phyloP scores from a whole-genome alignment of 208 protist species.

The Trypanosomatidae sp. region DNA sequence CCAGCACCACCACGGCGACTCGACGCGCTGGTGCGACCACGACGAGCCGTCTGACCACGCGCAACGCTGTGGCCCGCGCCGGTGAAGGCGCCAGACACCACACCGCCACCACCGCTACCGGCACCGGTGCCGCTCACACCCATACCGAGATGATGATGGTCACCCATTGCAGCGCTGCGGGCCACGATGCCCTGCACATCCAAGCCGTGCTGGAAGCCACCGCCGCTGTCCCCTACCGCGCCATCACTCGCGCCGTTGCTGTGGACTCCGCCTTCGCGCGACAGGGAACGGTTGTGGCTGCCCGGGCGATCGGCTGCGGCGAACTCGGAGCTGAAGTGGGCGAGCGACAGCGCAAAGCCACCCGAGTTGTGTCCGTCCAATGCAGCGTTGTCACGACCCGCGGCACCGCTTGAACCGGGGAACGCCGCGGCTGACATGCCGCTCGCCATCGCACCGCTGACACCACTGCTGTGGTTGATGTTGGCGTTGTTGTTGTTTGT shows the following conservation, averaged over 20 bases:
- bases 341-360: conserved; percentile 23
- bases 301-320: no score
- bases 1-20: background rate
- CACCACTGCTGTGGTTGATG: no score
- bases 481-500: no score
- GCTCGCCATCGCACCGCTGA: no score
- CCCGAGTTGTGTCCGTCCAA: conserved; percentile 1
- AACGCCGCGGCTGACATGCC: background rate
- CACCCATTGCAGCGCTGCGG: conserved; percentile 5
- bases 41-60: no score
- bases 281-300: no score
- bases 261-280: no score
- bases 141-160: no score
- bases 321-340: conserved; percentile 27
- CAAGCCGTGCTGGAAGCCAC: conserved; percentile 5
- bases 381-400: background rate
- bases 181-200: conserved; percentile 13
- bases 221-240: background rate
- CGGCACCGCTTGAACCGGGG: background rate
- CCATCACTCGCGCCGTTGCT: background rate
- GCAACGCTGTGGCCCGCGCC: background rate
- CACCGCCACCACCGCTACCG: conserved; percentile 8
- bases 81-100: background rate
- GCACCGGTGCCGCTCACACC: no score
- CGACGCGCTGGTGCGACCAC: background rate